phyloP scores from a whole-genome alignment of 352 stramenopile species.

The Globisporangium perplexum region DNA sequence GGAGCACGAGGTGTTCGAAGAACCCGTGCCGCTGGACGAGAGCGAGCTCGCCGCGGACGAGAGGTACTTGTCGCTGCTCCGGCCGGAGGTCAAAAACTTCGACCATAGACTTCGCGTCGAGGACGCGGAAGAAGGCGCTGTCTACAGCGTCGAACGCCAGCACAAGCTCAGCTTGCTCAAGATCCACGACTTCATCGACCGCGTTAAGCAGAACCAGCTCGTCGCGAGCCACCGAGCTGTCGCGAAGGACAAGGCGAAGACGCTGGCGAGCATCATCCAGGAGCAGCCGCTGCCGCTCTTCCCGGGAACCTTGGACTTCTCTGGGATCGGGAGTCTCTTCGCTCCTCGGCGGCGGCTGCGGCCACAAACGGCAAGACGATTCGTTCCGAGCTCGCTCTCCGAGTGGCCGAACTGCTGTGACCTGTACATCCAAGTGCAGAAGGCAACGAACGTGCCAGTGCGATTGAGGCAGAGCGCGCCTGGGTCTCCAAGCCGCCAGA shows the following conservation, averaged over 20 bases:
- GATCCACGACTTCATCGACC: slow-evolving; percentile 61
- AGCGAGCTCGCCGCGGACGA: slow-evolving; percentile 52
- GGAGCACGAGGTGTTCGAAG: slow-evolving; percentile 41
- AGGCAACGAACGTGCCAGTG: slow-evolving; percentile 67
- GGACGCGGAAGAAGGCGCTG: slow-evolving; percentile 24
- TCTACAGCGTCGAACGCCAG: slow-evolving; percentile 42
- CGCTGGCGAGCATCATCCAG: slow-evolving; percentile 71
- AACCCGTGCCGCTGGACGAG: slow-evolving; percentile 61
- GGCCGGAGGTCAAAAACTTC: slow-evolving; percentile 54
- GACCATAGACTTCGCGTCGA: slow-evolving; percentile 42
- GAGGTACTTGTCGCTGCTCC: slow-evolving; percentile 49
- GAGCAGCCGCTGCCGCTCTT: slow-evolving; percentile 82
- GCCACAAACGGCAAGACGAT: slow-evolving; percentile 26
- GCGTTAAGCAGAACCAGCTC: slow-evolving; percentile 31
- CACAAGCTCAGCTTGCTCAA: slow-evolving; percentile 39
- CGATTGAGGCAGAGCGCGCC: slow-evolving; percentile 23
- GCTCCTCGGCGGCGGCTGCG: slow-evolving; percentile 42
- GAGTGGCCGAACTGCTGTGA: slow-evolving; percentile 63
- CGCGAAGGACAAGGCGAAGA: slow-evolving; percentile 15
- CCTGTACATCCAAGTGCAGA: slow-evolving; percentile 83
- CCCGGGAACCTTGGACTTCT: slow-evolving; percentile 56
- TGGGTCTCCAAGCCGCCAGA: slow-evolving; percentile 4
- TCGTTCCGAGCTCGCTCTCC: slow-evolving; percentile 18
- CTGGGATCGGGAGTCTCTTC: slow-evolving; percentile 47
- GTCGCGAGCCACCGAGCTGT: slow-evolving; percentile 8